phyloP scores from a whole-genome alignment of 2,329 filamentous ascomycete species.

The Exophiala sideris region DNA sequence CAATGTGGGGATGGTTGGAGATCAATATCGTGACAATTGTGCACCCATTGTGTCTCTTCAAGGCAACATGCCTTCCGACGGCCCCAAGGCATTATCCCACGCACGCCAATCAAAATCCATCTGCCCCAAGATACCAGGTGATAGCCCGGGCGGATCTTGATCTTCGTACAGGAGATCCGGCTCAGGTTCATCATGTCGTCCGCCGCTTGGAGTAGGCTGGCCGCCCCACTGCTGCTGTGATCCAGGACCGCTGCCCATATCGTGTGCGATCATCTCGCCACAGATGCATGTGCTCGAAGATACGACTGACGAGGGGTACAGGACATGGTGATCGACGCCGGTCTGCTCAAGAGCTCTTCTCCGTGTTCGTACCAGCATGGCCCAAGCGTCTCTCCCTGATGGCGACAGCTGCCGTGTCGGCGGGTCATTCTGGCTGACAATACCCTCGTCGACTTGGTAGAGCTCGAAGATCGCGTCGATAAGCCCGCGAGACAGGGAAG shows the following conservation, averaged over 20 bases:
- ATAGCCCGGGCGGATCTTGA: not conserved
- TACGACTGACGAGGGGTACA: conserved; percentile 15
- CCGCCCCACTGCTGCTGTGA: not conserved
- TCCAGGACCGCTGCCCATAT: not conserved
- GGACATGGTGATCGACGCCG: conserved; percentile 22
- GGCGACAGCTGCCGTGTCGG: conserved; percentile 20
- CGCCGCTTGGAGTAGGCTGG: not conserved
- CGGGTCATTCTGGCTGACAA: conserved; percentile 20
- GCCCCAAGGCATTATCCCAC: conserved; percentile 19
- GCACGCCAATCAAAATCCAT: conserved; percentile 21
- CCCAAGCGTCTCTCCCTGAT: conserved; percentile 22
- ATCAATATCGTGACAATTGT: too few species aligned
- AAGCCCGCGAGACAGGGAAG: conserved; percentile 19
- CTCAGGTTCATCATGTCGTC: not conserved
- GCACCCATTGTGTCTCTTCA: not conserved
- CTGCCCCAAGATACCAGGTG: conserved; percentile 9
- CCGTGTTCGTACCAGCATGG: conserved; percentile 19
- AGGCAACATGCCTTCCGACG: conserved; percentile 11
- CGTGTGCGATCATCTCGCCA: conserved; percentile 14
- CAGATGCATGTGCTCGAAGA: conserved; percentile 21
- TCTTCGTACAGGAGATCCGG: not conserved
- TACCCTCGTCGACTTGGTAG: conserved; percentile 24
- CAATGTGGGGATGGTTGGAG: too few species aligned
- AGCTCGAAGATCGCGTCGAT: conserved; percentile 26
- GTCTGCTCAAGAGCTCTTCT: conserved; percentile 21